phyloP scores from a whole-genome alignment of 768 basidiomycete species.

The Termitomyces bulborhizus region DNA sequence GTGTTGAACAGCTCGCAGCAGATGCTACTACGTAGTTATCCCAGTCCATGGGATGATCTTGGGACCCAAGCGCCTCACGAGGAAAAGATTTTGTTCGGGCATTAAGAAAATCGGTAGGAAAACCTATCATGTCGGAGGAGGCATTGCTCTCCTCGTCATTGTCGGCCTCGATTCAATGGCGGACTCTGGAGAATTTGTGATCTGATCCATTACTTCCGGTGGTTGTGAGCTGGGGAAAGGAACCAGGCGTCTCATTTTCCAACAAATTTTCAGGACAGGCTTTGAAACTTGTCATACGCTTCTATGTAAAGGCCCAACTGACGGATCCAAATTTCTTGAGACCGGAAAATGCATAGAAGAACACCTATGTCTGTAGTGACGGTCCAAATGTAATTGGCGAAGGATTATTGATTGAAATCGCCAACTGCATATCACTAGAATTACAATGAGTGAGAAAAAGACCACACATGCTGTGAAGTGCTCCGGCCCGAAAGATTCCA shows the following conservation, averaged over 20 bases:
- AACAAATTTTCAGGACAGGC: not conserved
- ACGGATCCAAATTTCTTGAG: not conserved
- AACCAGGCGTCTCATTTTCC: not conserved
- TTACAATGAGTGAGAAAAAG: not conserved
- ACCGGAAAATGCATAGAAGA: not conserved
- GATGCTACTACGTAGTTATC: constrained; percentile 5
- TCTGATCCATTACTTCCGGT: not conserved
- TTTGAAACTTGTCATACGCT: not conserved
- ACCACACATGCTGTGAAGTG: not conserved
- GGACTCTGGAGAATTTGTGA: not conserved
- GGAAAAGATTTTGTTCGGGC: constrained; percentile 1
- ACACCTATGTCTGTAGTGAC: not conserved
- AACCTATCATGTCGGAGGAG: not conserved
- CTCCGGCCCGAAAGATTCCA: too few species aligned
- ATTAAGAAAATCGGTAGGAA: not conserved
- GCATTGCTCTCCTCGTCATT: not conserved
- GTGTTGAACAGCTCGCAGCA: not conserved
- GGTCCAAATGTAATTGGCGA: not conserved
- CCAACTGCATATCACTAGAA: not conserved
- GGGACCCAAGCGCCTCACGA: not conserved
- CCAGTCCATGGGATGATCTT: constrained; percentile 1
- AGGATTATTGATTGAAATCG: not conserved
- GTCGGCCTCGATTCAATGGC: not conserved
- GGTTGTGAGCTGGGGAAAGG: not conserved
- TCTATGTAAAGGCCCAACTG: not conserved